These are phyloP conservation scores for Dothistroma septosporum DNA, from an alignment of 2,329 filamentous ascomycete genomes.

Conservation along the genomic window DNA sequence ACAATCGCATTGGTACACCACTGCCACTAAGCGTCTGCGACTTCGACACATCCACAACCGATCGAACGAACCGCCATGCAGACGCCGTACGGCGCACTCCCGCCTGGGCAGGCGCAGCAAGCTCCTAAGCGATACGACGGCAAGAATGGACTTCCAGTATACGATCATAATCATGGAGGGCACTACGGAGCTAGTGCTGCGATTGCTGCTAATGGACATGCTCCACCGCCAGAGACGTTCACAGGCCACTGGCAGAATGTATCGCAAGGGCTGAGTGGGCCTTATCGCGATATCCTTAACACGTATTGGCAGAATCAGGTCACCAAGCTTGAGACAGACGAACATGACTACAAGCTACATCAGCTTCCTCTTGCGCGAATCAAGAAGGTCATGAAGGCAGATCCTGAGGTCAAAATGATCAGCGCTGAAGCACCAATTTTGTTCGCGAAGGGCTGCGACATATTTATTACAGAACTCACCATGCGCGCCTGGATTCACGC, in stretches of 20 bases:
- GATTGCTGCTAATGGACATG: conserved; percentile 83
- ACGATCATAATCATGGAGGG: conserved; percentile 45
- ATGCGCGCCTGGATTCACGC: conserved; percentile 99
- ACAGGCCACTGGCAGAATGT: conserved; percentile 96
- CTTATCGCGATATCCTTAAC: conserved; percentile 94
- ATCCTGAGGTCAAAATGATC: conserved; percentile 99
- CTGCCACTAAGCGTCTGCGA: not conserved
- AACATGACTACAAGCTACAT: conserved; percentile 97
- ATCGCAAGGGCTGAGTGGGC: conserved; percentile 87
- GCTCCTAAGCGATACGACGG: conserved; percentile 46
- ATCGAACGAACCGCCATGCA: conserved; percentile 21
- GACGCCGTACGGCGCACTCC: conserved; percentile 29
- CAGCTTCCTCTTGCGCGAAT: conserved; percentile 95
- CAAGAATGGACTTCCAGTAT: conserved; percentile 47
- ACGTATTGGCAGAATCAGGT: conserved; percentile 99
- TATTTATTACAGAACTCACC: conserved; percentile 91
- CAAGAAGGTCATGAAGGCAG: conserved; percentile 99
- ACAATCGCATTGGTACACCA: not conserved
- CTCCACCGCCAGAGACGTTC: conserved; percentile 84
- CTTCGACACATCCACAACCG: not conserved
- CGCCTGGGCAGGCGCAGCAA: conserved; percentile 30
- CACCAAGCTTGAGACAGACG: conserved; percentile 88
- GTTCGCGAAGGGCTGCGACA: conserved; percentile 97
- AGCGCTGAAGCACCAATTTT: conserved; percentile 96
- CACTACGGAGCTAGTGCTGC: conserved; percentile 52